Evolutionary conservation across 768 basidiomycete species (phyloP).

Genomic region (Leccinum broughii): DNA sequence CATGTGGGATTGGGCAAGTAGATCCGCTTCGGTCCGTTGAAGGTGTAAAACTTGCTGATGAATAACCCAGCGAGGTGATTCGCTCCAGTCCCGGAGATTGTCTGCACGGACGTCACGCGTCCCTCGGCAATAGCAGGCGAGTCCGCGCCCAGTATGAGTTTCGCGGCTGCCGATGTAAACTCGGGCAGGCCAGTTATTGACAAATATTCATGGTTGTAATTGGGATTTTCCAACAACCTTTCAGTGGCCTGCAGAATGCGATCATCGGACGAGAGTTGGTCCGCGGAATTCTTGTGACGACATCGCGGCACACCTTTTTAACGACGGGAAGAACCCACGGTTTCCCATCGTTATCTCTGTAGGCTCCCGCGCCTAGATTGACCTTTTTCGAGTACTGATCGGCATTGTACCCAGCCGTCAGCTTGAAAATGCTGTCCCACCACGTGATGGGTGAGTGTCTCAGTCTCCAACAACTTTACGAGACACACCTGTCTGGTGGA

Average conservation of each 20-base stretch:
- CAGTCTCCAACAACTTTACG: not conserved
- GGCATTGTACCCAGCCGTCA: slow-evolving; percentile 86
- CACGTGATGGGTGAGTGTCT: slow-evolving; percentile 10
- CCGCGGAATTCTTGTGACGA: slow-evolving; percentile 1
- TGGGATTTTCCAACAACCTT: slow-evolving; percentile 64
- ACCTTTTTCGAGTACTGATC: slow-evolving; percentile 77
- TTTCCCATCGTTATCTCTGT: slow-evolving; percentile 83
- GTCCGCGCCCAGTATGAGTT: slow-evolving; percentile 74
- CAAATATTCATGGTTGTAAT: slow-evolving; percentile 89
- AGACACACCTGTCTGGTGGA: slow-evolving; percentile 74
- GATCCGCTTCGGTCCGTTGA: slow-evolving; percentile 62
- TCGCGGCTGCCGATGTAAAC: slow-evolving; percentile 80
- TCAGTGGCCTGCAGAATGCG: slow-evolving; percentile 60
- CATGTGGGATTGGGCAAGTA: slow-evolving; percentile 94
- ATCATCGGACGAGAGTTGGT: slow-evolving; percentile 3
- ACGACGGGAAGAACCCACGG: slow-evolving; percentile 93
- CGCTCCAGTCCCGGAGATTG: slow-evolving; percentile 94
- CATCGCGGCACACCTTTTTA: slow-evolving; percentile 61
- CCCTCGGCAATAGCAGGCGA: slow-evolving; percentile 70
- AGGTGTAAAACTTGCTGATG: slow-evolving; percentile 77
- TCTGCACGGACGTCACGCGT: slow-evolving; percentile 82
- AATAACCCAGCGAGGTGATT: slow-evolving; percentile 92
- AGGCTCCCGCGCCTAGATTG: slow-evolving; percentile 92
- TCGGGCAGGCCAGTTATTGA: slow-evolving; percentile 86
- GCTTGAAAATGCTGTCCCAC: slow-evolving; percentile 75